phyloP scores from a whole-genome alignment of 805 yeast genomes.

The Starmera caribaea region DNA sequence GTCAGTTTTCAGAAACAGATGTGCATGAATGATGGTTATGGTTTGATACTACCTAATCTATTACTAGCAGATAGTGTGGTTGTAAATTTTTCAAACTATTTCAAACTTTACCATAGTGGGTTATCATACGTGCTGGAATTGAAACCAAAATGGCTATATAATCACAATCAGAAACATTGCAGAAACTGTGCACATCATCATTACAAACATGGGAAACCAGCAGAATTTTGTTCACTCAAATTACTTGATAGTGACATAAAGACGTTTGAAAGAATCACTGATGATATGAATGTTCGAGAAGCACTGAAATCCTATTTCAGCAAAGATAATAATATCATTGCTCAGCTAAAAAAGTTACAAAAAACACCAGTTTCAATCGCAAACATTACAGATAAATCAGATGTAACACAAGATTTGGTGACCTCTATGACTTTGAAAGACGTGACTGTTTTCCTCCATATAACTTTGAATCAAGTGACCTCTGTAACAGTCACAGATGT shows the following conservation, averaged over 20 bases:
- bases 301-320: slow-evolving; percentile 15
- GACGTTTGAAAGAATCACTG: neutral
- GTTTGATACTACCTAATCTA: slow-evolving; percentile 33
- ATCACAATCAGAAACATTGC: slow-evolving; percentile 26
- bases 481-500: slow-evolving; percentile 33
- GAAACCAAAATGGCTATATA: slow-evolving; percentile 55
- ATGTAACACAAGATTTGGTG: slow-evolving; percentile 13
- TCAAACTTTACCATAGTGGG: slow-evolving; percentile 20
- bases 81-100: slow-evolving; percentile 25
- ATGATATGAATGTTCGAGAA: neutral
- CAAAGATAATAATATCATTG: slow-evolving; percentile 13
- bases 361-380: slow-evolving; percentile 2
- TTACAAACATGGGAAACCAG: slow-evolving; percentile 21
- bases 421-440: slow-evolving; percentile 29
- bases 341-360: slow-evolving; percentile 16
- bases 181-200: slow-evolving; percentile 48
- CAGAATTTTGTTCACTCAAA: slow-evolving; percentile 37
- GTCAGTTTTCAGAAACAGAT: slow-evolving; percentile 5
- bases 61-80: slow-evolving; percentile 23
- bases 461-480: slow-evolving; percentile 5
- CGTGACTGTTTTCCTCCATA: slow-evolving; percentile 23
- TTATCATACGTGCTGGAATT: slow-evolving; percentile 30
- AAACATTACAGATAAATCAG: slow-evolving; percentile 1
- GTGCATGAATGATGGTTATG: slow-evolving; percentile 28
- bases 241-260: slow-evolving; percentile 11